phyloP scores from a whole-genome alignment of 2,329 filamentous ascomycete species.

The Alternaria infectoria region DNA sequence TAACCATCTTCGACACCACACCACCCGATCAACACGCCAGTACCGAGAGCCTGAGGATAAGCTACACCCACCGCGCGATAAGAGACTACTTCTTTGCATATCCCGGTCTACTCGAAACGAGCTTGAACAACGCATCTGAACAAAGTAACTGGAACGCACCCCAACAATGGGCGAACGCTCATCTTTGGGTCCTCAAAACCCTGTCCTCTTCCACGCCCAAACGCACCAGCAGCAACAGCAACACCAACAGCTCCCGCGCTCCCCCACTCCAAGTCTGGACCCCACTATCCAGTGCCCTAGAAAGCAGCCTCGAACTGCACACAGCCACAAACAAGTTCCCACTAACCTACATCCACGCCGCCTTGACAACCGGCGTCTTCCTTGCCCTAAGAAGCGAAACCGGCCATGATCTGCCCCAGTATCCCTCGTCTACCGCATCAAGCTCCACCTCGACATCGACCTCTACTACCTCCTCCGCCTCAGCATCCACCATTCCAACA shows the following conservation, averaged over 20 bases:
- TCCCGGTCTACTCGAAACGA: slow-evolving; percentile 13
- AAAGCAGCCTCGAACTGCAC: slow-evolving; percentile 25
- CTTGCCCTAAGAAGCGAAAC: slow-evolving; percentile 13
- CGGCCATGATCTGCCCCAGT: slow-evolving; percentile 14
- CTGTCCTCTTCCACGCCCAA: slow-evolving; percentile 3
- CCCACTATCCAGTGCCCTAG: slow-evolving; percentile 23
- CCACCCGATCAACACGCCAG: slow-evolving; percentile 12
- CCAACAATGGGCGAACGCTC: slow-evolving; percentile 32
- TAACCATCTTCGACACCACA: slow-evolving; percentile 29
- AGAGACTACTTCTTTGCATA: slow-evolving; percentile 27
- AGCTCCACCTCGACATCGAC: neutral
- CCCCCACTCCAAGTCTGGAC: slow-evolving; percentile 23
- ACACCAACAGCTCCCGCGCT: neutral
- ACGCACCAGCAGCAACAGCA: neutral
- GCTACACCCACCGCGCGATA: slow-evolving; percentile 35
- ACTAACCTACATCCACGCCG: slow-evolving; percentile 29
- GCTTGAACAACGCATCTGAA: neutral
- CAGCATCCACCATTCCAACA: neutral
- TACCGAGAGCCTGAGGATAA: slow-evolving; percentile 25
- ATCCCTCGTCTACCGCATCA: slow-evolving; percentile 2
- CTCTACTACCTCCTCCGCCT: neutral
- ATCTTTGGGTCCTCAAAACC: slow-evolving; percentile 32
- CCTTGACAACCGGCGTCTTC: slow-evolving; percentile 19
- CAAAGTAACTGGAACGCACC: slow-evolving; percentile 18
- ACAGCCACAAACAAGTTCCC: slow-evolving; percentile 23